Base-by-base conservation (phyloP, 2,329 filamentous ascomycete species). In the Thermothelomyces thermophilus region DNA sequence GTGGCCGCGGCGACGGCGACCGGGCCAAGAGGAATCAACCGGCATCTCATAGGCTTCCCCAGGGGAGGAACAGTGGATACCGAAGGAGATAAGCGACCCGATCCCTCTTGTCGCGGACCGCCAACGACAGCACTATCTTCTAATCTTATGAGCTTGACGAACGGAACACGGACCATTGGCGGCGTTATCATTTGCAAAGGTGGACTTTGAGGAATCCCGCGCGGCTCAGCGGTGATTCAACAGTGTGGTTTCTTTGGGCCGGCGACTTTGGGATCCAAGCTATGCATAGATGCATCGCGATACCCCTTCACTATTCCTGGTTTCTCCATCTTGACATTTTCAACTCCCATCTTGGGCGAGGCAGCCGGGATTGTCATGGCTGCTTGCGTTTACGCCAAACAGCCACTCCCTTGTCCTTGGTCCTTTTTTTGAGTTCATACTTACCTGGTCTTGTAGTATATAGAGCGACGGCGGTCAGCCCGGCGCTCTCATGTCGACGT, bases 381-480 rank as follows among this genome's bases (percentile, higher is more conserved):
- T 14, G 36, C 17, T 22, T 5, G 40, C 8, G 3, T 8, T 5
- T 24, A 10, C n/a, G 42, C 22, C 20, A 6, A 7, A 6, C 47
- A 6, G 26, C n/a, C 19, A 10, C 7, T 36, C 16, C 2, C 13
- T 26, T 14, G 22, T 30, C 28, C 14, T 37, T 41, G 16, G 30
- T 5, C 19, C 13, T 40, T 5, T 35, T 31, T 2, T 34, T 24
- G 34, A 34, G 40, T 33, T 36, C 31, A 39, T 55, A 46, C 54
- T 52, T 44, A 50, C 49, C 43, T 16, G 13, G 20, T 19, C 26
- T 19, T 55, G 55, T 57, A 57, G 39, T 53, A 47, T 57, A 54
- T 55, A 57, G 48, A 45, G 52, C 44, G 51, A 51, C 42, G 46
- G 43, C 35, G 48, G 26, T 36, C 48, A 53, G 34, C 50, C 42